Evolutionary conservation across 2,329 filamentous ascomycete genomes (phyloP), one percentile per base, ranked within the genome.

Genomic region (Aspergillus puulaauensis): DNA sequence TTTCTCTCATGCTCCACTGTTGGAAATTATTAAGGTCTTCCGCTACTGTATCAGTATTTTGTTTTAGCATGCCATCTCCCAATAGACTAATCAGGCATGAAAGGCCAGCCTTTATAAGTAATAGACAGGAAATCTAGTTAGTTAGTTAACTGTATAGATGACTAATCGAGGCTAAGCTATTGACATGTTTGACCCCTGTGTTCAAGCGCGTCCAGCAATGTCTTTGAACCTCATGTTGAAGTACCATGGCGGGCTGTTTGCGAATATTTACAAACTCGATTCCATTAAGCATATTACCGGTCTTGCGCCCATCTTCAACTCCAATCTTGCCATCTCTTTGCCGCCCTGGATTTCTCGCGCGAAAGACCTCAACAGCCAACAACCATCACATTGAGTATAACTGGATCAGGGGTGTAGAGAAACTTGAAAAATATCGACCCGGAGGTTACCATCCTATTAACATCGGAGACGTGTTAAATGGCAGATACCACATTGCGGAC

Each of bases 401-500:
- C 33, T 72, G 66, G 65, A 66, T 72, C 21, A 58, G 70, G 52
- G 65, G 61, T 21, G 68, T 66, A 3, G 71, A 74, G 47, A 35
- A 43, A 27, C 69, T 74, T 23, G 68, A 71, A 63, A 51, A 61
- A 15, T 74, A 75, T 41, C 17, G 54, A n/a, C 68, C 66, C 4
- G 69, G 72, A 0, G 70, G 68, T 0, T 75, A 73, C 60, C 71
- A 75, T 62, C 72, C 73, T 1, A 56, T 75, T 3, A 68, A 68
- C 64, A 64, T 75, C 23, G 68, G 69, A 2, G 68, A 74, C 12
- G 35, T 69, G 5, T 61, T 74, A 1, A 59, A 71, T 35, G 59
- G 63, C 19, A 57, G 73, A 40, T 79, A 79, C 54, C 68, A 63
- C 6, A 68, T 80, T 43, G 66, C 73, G 1, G 74, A 76, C 17